These are phyloP conservation scores for Xylariaceae sp. DNA, from an alignment of 2,329 filamentous ascomycete genomes.

Conservation along the genomic window DNA sequence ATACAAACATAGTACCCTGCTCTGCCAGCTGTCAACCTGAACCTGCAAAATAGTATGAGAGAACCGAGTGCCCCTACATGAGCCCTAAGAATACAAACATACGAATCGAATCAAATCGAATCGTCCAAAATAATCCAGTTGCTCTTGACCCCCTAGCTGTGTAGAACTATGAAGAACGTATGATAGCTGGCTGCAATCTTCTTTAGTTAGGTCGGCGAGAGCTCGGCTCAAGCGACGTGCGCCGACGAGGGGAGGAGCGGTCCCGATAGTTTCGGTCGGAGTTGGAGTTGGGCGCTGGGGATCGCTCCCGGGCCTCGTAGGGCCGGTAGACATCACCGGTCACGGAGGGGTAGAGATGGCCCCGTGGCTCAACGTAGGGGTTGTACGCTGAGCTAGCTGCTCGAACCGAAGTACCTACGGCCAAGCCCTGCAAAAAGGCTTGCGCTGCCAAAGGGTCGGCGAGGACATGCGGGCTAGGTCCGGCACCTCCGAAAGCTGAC, in stretches of 20 bases:
- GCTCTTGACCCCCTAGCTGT: neutral
- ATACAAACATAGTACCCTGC: slow-evolving; percentile 23
- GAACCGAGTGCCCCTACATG: neutral
- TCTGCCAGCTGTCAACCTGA: slow-evolving; percentile 13
- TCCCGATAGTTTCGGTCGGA: slow-evolving; percentile 21
- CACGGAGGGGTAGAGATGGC: neutral
- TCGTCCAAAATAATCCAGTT: neutral
- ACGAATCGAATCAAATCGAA: too few relatives aligned
- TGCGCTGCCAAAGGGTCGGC: slow-evolving; percentile 34
- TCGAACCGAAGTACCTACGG: slow-evolving; percentile 29
- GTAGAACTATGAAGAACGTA: neutral
- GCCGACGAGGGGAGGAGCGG: slow-evolving; percentile 23
- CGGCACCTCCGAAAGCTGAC: slow-evolving; percentile 27
- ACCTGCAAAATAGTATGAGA: slow-evolving; percentile 8
- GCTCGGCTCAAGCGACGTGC: neutral
- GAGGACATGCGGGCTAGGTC: slow-evolving; percentile 30
- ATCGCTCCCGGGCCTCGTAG: slow-evolving; percentile 29
- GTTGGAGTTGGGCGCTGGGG: slow-evolving; percentile 6
- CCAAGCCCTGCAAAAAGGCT: slow-evolving; percentile 40
- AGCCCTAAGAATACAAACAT: neutral
- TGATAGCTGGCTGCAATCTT: neutral
- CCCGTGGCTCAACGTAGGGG: slow-evolving; percentile 17
- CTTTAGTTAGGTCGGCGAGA: neutral
- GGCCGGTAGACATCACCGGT: slow-evolving; percentile 10
- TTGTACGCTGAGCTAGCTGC: slow-evolving; percentile 13